Base-by-base conservation (phyloP, 371 early-diverging fungal genomes). In the Saksenaea vasiformis region DNA sequence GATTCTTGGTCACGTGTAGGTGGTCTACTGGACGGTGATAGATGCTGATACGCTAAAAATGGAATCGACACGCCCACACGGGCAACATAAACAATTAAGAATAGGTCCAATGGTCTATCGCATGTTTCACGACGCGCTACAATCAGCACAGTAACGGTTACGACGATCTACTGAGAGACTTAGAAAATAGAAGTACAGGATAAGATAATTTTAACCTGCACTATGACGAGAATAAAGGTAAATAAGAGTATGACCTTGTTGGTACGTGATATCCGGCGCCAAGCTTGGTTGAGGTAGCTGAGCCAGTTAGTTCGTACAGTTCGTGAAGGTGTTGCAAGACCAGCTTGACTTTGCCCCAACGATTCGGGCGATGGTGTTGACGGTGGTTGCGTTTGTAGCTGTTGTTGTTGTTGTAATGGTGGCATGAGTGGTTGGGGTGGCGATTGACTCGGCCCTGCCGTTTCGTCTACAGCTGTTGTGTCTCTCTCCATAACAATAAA, bases 61-160 rank as follows among this genome's bases (percentile, higher is more conserved):
- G 82, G 82, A 5, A 66, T 60, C 5, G 73, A 64, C 24, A 75
- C 55, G 17, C 66, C 69, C 3, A 77, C 77, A 61, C 82, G 73
- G 26, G 75, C 59, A 1, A 72, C 66, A 58, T 70, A 78, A 1
- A 81, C 64, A 19, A 77, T 77, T 31, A 81, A 61, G 44, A 71
- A 81, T 0, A 75, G 31, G 41, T 77, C 56, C 26, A 81, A 59
- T 36, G 78, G 79, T 62, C 70, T 75, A 19, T 73, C 76, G 60
- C 82, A 81, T 11, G 41, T n/a, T 54, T 70, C 64, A 55, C 66
- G 47, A 14, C 53, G 56, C 15, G 74, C 71, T 39, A 76, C 31
- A 26, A 64, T 58, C 11, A 78, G 53, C 7, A 70, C 66, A 7
- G 60, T 54, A 36, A 74, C 54, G 19, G 67, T 71, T 11, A 61